Conservation (phyloP, 2,329 filamentous ascomycete genomes). For the Cercospora zeina region DNA sequence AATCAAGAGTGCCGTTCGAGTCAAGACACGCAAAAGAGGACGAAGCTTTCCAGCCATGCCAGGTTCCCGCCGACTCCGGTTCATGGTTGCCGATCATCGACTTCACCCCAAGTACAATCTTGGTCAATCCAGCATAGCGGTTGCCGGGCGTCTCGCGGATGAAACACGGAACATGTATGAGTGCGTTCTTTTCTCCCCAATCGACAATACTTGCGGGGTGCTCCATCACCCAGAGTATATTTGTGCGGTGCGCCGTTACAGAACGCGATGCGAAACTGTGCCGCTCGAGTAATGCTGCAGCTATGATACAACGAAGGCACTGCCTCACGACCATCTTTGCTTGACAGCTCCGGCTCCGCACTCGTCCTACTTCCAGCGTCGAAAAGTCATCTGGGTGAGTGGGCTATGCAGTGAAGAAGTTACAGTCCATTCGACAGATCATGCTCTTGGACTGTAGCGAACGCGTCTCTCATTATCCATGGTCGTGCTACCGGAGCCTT, state of each 20-base stretch:
- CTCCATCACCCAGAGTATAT: constrained; percentile 2
- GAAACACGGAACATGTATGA: constrained; percentile 12
- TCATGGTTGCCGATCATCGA: constrained; percentile 8
- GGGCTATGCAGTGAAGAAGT: constrained; percentile 8
- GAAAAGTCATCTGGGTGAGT: neutral
- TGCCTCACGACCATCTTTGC: constrained; percentile 1
- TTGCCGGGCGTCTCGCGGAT: constrained; percentile 1
- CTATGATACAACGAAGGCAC: constrained; percentile 11
- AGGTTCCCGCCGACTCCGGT: constrained; percentile 8
- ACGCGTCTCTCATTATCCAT: neutral
- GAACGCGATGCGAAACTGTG: constrained; percentile 17
- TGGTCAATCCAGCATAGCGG: constrained; percentile 8
- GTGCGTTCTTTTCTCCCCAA: neutral
- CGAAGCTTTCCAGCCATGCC: constrained; percentile 4
- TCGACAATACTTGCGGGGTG: neutral
- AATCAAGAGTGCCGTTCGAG: neutral
- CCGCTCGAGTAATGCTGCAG: constrained; percentile 15
- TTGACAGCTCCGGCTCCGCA: neutral
- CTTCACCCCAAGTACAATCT: constrained; percentile 5
- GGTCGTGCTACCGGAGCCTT: constrained; percentile 9
- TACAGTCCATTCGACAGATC: neutral
- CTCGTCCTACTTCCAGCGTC: neutral
- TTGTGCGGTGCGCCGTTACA: constrained; percentile 9
- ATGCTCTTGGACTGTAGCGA: neutral
- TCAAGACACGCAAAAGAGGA: neutral